Evolutionary conservation across 768 basidiomycete species (phyloP), one percentile per base, ranked within the genome.

Genomic region (Kwoniella dejecticola): DNA sequence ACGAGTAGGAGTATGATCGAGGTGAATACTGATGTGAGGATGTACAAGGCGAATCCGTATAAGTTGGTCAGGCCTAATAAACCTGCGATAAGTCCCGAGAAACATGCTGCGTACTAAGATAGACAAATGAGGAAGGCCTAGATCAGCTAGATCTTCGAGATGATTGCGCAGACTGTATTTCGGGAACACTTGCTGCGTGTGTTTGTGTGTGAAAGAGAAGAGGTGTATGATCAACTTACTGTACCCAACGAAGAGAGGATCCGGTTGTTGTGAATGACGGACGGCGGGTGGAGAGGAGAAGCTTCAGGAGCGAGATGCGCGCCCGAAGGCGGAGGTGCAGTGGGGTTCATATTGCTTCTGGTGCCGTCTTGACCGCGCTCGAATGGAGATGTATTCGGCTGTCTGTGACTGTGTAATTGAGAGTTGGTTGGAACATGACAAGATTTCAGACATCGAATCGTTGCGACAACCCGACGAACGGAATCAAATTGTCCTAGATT

Each of bases 61-160:
- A 85, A 85, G 79, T 93, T 94, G 72, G 90, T 86, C 23, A 95
- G 84, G 21, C 93, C 93, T 10, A 96, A 86, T 61, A 93, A 87
- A 27, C 93, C 93, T 0, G 92, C 90, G 1, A 87, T 86, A 0
- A 91, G 89, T 40, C 93, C 93, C 19, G 90, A 85, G 72, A 92
- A 90, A 79, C 88, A 90, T 8, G 90, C 82, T 8, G 89, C 85
- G 38, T 92, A 77, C 74, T 76, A n/a, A n/a, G n/a, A 52, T 38
- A n/a, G 12, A 53, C 27, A n/a, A 41, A 57, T 19, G 83, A 81
- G n/a, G n/a, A n/a, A n/a, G n/a, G n/a, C n/a, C n/a, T 74, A 90
- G 89, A 73, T 83, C 23, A 26, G 21, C 49, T 26, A 13, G n/a
- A n/a, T n/a, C n/a, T n/a, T n/a, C 17, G 23, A 52, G 11, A 24